phyloP scores from a whole-genome alignment of 108 stramenopile species.

The Nannochloropsis granulata region DNA sequence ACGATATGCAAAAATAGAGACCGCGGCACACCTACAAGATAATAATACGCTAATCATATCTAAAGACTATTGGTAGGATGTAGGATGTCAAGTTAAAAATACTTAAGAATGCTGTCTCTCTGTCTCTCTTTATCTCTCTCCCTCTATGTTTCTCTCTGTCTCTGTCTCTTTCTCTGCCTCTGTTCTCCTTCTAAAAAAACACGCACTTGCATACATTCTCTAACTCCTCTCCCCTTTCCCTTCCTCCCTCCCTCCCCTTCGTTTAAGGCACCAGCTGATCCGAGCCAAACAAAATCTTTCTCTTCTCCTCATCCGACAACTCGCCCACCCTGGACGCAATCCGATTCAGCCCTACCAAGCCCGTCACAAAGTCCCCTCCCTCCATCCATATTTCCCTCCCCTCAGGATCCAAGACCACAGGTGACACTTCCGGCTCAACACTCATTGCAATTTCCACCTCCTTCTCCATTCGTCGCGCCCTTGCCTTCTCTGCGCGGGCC shows the following conservation, averaged over 20 bases:
- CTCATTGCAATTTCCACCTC: background rate
- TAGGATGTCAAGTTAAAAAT: too few species aligned
- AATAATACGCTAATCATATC: too few species aligned
- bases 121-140: too few species aligned
- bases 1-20: background rate
- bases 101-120: too few species aligned
- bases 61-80: too few species aligned
- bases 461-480: background rate
- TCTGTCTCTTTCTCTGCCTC: too few species aligned
- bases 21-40: too few species aligned
- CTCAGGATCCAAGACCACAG: background rate
- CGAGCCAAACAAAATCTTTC: constrained; percentile 18
- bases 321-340: constrained; percentile 14
- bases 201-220: too few species aligned
- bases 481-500: background rate
- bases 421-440: background rate
- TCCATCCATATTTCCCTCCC: background rate
- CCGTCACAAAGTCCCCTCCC: constrained; percentile 19
- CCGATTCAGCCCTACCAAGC: constrained; percentile 11
- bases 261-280: constrained; percentile 16
- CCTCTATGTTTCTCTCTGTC: too few species aligned
- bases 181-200: too few species aligned
- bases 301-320: constrained; percentile 8
- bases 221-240: background rate
- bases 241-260: background rate